Evolutionary conservation across 345 rosid genomes (phyloP).

Genomic region (Dimocarpus longan): DNA sequence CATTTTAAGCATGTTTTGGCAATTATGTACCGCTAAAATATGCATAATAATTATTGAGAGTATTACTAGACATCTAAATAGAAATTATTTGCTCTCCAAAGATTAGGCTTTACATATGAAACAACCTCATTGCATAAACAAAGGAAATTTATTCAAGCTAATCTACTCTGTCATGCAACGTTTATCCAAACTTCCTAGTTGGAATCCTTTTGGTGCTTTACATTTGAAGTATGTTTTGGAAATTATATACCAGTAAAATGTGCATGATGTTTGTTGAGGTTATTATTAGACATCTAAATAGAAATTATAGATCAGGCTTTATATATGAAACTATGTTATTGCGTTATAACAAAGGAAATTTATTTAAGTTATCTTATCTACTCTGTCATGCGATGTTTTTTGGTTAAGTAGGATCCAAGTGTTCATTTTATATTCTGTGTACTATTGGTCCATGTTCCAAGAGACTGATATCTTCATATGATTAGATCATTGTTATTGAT

Average conservation of each 20-base stretch:
- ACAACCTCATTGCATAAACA: no score
- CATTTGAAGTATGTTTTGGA: background rate
- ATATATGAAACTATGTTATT: background rate
- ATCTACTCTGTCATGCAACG: no score
- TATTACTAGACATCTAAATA: background rate
- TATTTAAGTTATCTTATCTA: background rate
- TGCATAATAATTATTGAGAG: background rate
- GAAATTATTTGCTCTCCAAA: background rate
- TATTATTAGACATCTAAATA: background rate
- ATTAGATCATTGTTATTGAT: background rate
- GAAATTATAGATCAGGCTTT: background rate
- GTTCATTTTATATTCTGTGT: background rate
- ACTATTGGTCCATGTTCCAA: background rate
- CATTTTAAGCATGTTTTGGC: background rate
- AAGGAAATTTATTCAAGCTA: no score
- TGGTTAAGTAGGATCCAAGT: background rate
- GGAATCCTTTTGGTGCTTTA: background rate
- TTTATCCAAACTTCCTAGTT: background rate
- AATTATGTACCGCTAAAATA: background rate
- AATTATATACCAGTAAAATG: background rate
- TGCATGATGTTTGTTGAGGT: background rate
- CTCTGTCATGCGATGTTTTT: background rate
- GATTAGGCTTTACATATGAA: background rate
- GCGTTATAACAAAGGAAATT: background rate
- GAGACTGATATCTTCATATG: background rate